Evolutionary conservation across 805 yeast genomes (phyloP), one percentile per base, ranked within the genome.

Genomic region (Saturnispora zaruensis): DNA sequence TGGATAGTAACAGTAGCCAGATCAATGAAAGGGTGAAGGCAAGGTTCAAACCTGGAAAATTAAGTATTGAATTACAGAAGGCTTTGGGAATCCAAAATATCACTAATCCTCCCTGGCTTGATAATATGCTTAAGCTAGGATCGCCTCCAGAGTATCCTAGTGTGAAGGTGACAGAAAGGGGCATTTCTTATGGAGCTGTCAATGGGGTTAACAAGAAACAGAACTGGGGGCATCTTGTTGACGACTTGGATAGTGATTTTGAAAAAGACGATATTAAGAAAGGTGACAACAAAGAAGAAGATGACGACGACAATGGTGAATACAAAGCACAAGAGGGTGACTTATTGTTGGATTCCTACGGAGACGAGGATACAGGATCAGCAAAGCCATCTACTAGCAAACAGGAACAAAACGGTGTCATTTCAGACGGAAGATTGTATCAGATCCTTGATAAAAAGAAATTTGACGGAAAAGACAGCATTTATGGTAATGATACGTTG

Each of bases 111-210:
- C 96, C 96, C 0, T 91, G 97, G 97, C 72, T 82, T 21, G 64
- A 72, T 2, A 75, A 76, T 34, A 82, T 90, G 86, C 74, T 74
- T 48, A 71, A 76, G 49, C 58, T 77, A 13, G 97, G 97, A 0
- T 79, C 84, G 25, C 96, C 98, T 0, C 96, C 96, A 0, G 74
- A 88, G 18, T 90, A 87, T 65, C 81, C 82, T 2, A 73, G 76
- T 36, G 67, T 87, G 62, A 67, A 72, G 32, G 75, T 87, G 75
- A 3, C 61, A 66, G 51, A 51, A 3, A 55, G 57, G 36, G 67
- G 66, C 0, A 71, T 75, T 1, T 67, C 70, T 1, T 65, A 69
- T 45, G 54, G 57, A 21, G 54, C 49, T 33, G 56, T 53, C 6
- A 50, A 50, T 6, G 53, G 49, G 18, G 45, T 46, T 11, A 46